Evolutionary conservation across 371 early-diverging fungal genomes (phyloP).

Genomic region (Syncephalastrum monosporum): DNA sequence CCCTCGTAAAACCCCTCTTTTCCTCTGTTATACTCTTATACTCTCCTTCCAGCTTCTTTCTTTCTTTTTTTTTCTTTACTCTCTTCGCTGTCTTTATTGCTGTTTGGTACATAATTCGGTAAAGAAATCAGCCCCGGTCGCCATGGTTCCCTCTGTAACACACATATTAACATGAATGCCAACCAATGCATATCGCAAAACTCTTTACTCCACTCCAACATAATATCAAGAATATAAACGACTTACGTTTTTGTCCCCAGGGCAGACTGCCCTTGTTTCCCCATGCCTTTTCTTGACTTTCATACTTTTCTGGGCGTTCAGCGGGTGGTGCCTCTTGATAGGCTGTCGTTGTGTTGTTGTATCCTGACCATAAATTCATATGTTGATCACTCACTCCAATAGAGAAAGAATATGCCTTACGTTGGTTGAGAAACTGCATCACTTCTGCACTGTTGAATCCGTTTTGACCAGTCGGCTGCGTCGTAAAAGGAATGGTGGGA

Average conservation of each 20-base stretch:
- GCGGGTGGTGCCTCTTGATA: slow-evolving; percentile 16
- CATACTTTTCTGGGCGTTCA: slow-evolving; percentile 24
- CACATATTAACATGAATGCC: slow-evolving; percentile 6
- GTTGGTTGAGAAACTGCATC: slow-evolving; percentile 19
- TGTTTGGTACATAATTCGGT: slow-evolving; percentile 6
- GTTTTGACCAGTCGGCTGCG: slow-evolving; percentile 15
- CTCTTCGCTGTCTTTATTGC: slow-evolving; percentile 18
- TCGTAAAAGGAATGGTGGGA: slow-evolving; percentile 3
- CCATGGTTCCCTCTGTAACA: slow-evolving; percentile 19
- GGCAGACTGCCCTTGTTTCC: slow-evolving; percentile 22
- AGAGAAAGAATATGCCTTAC: slow-evolving; percentile 5
- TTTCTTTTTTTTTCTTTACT: neutral
- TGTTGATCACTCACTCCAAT: neutral
- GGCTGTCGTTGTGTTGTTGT: slow-evolving; percentile 16
- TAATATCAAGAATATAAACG: neutral
- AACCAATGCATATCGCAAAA: slow-evolving; percentile 2
- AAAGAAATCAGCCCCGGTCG: slow-evolving; percentile 17
- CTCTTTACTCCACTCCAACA: neutral
- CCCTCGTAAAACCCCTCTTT: too few species aligned
- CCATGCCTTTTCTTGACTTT: slow-evolving; percentile 34
- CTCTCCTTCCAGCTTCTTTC: neutral
- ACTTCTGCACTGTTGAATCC: slow-evolving; percentile 29
- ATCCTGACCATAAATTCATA: slow-evolving; percentile 13
- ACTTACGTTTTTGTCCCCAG: slow-evolving; percentile 31
- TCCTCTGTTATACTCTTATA: neutral